Conservation (phyloP, 306 rosid genomes). For the Lathyrus tuberosus region DNA sequence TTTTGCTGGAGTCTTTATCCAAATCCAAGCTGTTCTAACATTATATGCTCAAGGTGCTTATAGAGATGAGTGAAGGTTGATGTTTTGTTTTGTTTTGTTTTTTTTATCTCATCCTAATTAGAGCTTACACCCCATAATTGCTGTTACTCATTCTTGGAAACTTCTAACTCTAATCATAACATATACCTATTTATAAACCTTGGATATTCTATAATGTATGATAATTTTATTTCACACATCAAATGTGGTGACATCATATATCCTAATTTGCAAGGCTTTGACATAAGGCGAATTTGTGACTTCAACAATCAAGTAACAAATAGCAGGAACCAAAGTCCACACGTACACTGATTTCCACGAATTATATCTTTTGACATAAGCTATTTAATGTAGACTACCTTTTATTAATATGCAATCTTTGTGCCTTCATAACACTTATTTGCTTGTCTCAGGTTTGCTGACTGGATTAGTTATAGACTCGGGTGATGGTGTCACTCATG, state of each 20-base stretch:
- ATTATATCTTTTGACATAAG: no score
- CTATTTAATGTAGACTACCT: no score
- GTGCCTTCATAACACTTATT: slow-evolving; percentile 35
- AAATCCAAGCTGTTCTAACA: slow-evolving; percentile 95
- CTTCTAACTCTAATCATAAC: not conserved
- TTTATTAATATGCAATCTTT: no score
- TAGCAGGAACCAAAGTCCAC: no score
- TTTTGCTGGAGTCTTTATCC: slow-evolving; percentile 91
- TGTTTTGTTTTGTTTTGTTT: slow-evolving; percentile 27
- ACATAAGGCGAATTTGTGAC: not conserved
- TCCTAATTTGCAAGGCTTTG: slow-evolving; percentile 31
- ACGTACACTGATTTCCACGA: no score
- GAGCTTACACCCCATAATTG: slow-evolving; percentile 2
- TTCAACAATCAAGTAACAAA: no score
- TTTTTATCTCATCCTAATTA: slow-evolving; percentile 17
- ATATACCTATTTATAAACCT: not conserved
- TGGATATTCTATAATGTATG: slow-evolving; percentile 24
- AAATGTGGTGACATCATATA: slow-evolving; percentile 1
- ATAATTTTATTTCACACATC: not conserved
- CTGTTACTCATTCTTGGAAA: slow-evolving; percentile 14
- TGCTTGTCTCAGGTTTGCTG: slow-evolving; percentile 73
- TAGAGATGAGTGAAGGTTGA: slow-evolving; percentile 83
- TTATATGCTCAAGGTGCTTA: slow-evolving; percentile 99
- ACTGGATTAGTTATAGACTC: slow-evolving; percentile 98
- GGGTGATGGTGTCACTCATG: slow-evolving; percentile 99